Conservation (phyloP, 352 stramenopile genomes). For the Globisporangium parvum region DNA sequence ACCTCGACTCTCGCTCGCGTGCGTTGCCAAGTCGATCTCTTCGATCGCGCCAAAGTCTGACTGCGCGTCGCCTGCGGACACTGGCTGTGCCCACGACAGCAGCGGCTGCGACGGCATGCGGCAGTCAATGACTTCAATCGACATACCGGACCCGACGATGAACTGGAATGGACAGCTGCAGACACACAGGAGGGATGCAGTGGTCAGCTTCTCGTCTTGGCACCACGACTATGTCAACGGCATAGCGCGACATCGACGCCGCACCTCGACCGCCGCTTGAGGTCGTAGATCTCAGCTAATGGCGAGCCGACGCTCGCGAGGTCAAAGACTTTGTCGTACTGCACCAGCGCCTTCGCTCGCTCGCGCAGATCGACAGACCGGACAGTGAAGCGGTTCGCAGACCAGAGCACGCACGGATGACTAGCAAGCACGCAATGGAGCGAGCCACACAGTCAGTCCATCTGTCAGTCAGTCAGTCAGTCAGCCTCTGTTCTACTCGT, state of each 20-base stretch:
- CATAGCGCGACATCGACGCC: neutral
- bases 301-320: conserved; percentile 25
- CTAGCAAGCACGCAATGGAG: conserved; percentile 17
- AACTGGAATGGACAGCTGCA: conserved; percentile 66
- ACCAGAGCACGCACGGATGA: conserved; percentile 70
- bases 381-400: conserved; percentile 33
- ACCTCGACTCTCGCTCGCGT: conserved; percentile 26
- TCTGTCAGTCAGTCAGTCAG: neutral
- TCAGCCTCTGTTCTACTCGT: neutral
- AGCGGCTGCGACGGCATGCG: conserved; percentile 55
- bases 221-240: neutral
- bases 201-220: neutral
- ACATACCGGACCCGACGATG: conserved; percentile 52
- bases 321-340: conserved; percentile 46
- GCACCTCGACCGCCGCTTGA: conserved; percentile 57
- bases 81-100: conserved; percentile 48
- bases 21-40: conserved; percentile 32
- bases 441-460: no score
- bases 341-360: conserved; percentile 8
- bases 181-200: neutral
- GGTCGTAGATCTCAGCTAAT: conserved; percentile 47
- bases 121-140: conserved; percentile 63
- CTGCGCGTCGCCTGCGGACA: conserved; percentile 8
- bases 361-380: conserved; percentile 47
- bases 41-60: conserved; percentile 35